A percentile compares a stretch with the other conserved stretches of the same genome.
phyloP scores from a whole-genome alignment of 805 yeast species.

The Lachancea quebecensis region DNA sequence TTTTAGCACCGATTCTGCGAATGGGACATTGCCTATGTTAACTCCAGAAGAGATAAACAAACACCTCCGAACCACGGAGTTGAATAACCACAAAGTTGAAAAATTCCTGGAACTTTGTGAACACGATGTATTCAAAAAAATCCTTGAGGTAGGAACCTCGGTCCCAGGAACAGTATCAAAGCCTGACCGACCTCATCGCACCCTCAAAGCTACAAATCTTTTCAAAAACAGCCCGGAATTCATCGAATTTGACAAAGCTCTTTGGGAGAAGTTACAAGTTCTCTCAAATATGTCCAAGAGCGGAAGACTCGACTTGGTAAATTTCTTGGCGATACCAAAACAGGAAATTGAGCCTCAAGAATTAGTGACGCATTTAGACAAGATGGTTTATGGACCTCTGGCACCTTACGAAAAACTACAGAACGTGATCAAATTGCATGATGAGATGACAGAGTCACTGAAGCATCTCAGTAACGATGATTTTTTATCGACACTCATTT shows the following conservation, averaged over 20 bases:
- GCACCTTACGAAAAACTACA: slow-evolving; percentile 28
- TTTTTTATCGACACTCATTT: slow-evolving; percentile 27
- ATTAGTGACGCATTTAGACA: slow-evolving; percentile 14
- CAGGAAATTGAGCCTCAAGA: slow-evolving; percentile 9
- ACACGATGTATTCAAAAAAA: slow-evolving; percentile 21
- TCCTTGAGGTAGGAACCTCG: slow-evolving; percentile 29
- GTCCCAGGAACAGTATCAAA: slow-evolving; percentile 13
- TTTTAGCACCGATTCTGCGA: slow-evolving; percentile 23
- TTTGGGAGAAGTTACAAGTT: slow-evolving; percentile 20
- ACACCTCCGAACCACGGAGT: slow-evolving; percentile 23
- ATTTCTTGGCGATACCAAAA: slow-evolving; percentile 19
- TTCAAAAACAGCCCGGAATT: slow-evolving; percentile 30
- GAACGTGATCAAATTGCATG: slow-evolving; percentile 23
- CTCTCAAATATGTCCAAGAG: slow-evolving; percentile 16
- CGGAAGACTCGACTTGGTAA: slow-evolving; percentile 19
- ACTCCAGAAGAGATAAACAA: slow-evolving; percentile 28
- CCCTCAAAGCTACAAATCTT: slow-evolving; percentile 19
- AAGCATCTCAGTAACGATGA: slow-evolving; percentile 29
- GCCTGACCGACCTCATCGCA: slow-evolving; percentile 9
- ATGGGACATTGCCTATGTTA: slow-evolving; percentile 20
- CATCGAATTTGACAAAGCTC: slow-evolving; percentile 22
- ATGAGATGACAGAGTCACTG: slow-evolving; percentile 18
- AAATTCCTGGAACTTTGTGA: slow-evolving; percentile 30
- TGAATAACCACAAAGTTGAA: slow-evolving; percentile 23
- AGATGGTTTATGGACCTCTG: slow-evolving; percentile 19